A percentile compares a stretch with the other conserved stretches of the same genome.
Conservation (phyloP, 1,284 basidiomycete species). For the Rhodotorula sp. region DNA sequence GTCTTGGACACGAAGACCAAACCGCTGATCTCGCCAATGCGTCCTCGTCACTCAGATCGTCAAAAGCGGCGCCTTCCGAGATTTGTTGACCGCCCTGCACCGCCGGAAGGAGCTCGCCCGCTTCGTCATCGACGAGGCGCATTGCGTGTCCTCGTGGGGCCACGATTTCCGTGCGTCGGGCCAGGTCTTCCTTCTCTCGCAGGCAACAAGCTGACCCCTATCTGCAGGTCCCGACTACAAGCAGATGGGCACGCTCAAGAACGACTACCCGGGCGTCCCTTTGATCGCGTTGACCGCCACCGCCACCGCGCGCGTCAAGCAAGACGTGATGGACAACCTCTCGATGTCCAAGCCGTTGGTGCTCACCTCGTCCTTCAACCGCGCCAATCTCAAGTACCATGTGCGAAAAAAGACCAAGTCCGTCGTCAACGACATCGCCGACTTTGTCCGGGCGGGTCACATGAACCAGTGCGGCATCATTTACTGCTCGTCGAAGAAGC, state of each 20-base stretch:
- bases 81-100: constrained; percentile 62
- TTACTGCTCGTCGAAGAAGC: constrained; percentile 70
- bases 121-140: constrained; percentile 95
- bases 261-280: constrained; percentile 72
- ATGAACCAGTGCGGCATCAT: constrained; percentile 73
- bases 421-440: constrained; percentile 65
- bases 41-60: constrained; percentile 53
- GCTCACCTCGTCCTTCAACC: constrained; percentile 84
- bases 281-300: constrained; percentile 97
- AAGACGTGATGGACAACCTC: constrained; percentile 74
- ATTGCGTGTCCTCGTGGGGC: constrained; percentile 82
- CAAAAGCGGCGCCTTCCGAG: constrained; percentile 60
- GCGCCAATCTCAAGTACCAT: constrained; percentile 77
- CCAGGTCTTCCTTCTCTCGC: too few species aligned
- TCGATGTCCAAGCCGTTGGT: constrained; percentile 62
- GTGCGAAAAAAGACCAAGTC: constrained; percentile 64
- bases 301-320: constrained; percentile 71
- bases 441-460: constrained; percentile 66
- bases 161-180: constrained; percentile 69
- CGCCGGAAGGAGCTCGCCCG: constrained; percentile 65
- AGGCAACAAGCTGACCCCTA: neutral
- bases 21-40: neutral
- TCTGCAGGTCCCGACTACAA: constrained; percentile 50
- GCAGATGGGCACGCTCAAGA: constrained; percentile 64
- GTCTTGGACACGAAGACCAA: neutral